A percentile compares a stretch with the other conserved stretches of the same genome.
These are phyloP conservation scores for Diversispora eburnea DNA, from an alignment of 192 early-diverging fungal species.

Conservation along the genomic window DNA sequence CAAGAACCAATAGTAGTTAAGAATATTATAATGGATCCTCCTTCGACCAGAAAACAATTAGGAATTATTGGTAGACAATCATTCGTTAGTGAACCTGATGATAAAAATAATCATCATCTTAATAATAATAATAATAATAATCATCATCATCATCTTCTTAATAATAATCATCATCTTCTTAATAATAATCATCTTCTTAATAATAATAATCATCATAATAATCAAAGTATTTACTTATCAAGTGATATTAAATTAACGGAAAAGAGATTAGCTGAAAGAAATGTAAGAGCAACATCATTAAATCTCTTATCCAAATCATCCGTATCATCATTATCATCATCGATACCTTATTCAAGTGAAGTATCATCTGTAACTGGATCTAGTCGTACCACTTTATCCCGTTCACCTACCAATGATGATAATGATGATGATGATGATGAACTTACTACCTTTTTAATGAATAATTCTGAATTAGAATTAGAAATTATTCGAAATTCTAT, in stretches of 20 bases:
- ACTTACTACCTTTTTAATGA: neutral
- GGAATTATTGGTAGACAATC: too few relatives aligned
- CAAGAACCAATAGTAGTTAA: neutral
- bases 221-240: too few relatives aligned
- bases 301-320: neutral
- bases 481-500: neutral
- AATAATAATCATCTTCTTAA: too few relatives aligned
- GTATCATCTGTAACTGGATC: neutral
- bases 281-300: neutral
- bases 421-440: neutral
- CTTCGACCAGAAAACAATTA: neutral
- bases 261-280: neutral
- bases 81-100: too few relatives aligned
- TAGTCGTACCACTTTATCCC: neutral
- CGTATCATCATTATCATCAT: conserved; percentile 9
- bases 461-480: neutral
- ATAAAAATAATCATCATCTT: too few relatives aligned
- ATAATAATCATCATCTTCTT: too few relatives aligned
- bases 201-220: too few relatives aligned
- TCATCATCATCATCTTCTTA: too few relatives aligned
- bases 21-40: neutral
- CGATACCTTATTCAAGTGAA: neutral
- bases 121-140: too few relatives aligned
- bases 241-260: too few relatives aligned
- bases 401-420: too few relatives aligned